Conservation (phyloP, 768 basidiomycete species). For the Hirschioporus abietinus region DNA sequence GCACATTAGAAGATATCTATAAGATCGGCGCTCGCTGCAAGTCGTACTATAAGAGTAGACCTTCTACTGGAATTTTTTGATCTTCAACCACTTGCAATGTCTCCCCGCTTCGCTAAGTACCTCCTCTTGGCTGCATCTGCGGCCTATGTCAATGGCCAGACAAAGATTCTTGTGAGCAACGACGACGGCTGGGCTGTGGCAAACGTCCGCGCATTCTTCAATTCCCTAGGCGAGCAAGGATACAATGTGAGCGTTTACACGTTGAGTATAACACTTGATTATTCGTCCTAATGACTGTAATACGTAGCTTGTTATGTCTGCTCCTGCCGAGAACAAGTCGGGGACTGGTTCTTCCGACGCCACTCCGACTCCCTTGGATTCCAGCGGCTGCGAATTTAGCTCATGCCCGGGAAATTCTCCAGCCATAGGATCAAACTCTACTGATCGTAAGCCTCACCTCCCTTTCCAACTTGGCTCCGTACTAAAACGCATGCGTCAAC, state of each 20-base stretch:
- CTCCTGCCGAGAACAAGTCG: conserved; percentile 28
- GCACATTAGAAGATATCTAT: background rate
- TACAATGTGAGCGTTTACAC: conserved; percentile 18
- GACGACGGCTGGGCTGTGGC: conserved; percentile 31
- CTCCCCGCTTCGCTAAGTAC: too few species aligned
- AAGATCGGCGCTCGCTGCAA: background rate
- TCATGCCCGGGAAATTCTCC: conserved; percentile 28
- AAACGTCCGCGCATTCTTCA: conserved; percentile 25
- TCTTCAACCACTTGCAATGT: background rate
- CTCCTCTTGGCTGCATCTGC: background rate
- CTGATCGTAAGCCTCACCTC: conserved; percentile 21
- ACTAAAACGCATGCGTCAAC: background rate
- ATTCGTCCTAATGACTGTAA: background rate
- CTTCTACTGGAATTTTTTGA: background rate
- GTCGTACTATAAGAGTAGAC: background rate
- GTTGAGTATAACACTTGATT: background rate
- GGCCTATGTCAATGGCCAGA: background rate
- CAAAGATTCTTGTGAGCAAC: conserved; percentile 23
- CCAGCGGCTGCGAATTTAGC: conserved; percentile 26
- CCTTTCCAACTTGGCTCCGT: conserved; percentile 1
- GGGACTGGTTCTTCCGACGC: conserved; percentile 25
- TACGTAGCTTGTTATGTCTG: conserved; percentile 25
- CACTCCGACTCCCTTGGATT: conserved; percentile 21
- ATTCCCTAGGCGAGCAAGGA: conserved; percentile 20
- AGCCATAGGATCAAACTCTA: conserved; percentile 23